Percentiles rank a stretch among this genome's conserved stretches.
These are phyloP conservation scores for Aspergillus cavernicola DNA, from an alignment of 495 filamentous ascomycete species.

Conservation along the genomic window DNA sequence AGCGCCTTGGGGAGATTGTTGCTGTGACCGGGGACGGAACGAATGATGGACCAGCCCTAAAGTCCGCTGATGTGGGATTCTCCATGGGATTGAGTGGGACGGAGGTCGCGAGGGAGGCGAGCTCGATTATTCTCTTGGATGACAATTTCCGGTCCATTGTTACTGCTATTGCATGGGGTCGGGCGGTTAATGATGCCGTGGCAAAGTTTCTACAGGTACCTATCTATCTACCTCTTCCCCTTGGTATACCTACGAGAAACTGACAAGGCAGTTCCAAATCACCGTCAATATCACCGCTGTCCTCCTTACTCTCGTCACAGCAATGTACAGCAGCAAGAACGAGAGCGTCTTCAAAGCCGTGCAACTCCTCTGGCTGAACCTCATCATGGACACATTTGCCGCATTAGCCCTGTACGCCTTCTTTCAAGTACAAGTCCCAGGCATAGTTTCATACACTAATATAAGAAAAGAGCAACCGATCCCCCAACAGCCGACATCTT, in stretches of 20 bases:
- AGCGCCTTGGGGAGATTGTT: conserved; percentile 70
- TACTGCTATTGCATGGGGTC: conserved; percentile 85
- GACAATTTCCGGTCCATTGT: conserved; percentile 88
- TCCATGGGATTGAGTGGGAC: conserved; percentile 91
- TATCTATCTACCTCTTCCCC: neutral
- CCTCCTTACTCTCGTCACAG: conserved; percentile 74
- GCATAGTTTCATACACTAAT: no score
- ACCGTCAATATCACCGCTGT: conserved; percentile 91
- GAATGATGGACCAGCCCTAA: conserved; percentile 84
- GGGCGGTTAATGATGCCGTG: conserved; percentile 89
- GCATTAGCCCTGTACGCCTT: conserved; percentile 49
- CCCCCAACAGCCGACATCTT: conserved; percentile 74
- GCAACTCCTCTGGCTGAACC: conserved; percentile 89
- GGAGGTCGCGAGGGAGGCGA: conserved; percentile 88
- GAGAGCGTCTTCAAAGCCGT: conserved; percentile 77
- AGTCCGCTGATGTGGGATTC: conserved; percentile 83
- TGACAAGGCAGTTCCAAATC: conserved; percentile 65
- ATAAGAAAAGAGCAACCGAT: conserved; percentile 78
- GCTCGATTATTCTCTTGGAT: conserved; percentile 86
- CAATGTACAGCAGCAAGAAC: conserved; percentile 63
- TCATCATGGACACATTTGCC: conserved; percentile 63
- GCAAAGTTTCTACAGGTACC: conserved; percentile 67
- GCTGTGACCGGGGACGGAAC: conserved; percentile 91
- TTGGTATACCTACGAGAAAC: neutral
- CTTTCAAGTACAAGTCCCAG: no score